These are phyloP conservation scores for Phytophthora constricta DNA, from an alignment of 352 stramenopile species.

Conservation along the genomic window DNA sequence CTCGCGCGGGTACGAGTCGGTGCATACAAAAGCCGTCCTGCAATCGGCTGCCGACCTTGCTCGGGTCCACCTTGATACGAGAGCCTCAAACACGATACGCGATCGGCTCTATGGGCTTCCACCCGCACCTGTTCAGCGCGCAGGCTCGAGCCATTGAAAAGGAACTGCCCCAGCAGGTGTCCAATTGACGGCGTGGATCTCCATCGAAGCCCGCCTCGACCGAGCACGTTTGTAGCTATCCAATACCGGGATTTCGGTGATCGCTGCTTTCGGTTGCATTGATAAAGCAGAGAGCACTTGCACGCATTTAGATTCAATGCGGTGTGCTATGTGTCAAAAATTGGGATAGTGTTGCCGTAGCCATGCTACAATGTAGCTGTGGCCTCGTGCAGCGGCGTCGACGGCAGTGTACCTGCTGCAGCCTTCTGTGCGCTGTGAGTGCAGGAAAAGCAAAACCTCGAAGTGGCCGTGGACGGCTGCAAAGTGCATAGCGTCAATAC, in stretches of 20 bases:
- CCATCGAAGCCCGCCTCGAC: constrained; percentile 91
- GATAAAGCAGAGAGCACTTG: too few species aligned
- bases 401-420: constrained; percentile 25
- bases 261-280: too few species aligned
- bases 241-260: constrained; percentile 67
- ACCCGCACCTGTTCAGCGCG: constrained; percentile 62
- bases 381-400: constrained; percentile 23
- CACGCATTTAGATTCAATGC: too few species aligned
- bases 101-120: constrained; percentile 80
- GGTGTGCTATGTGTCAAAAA: background rate
- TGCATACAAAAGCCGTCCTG: constrained; percentile 43
- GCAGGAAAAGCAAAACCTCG: constrained; percentile 43
- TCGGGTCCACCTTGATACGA: constrained; percentile 46
- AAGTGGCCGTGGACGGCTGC: constrained; percentile 40
- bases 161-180: constrained; percentile 93
- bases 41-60: constrained; percentile 44
- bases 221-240: constrained; percentile 42
- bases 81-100: constrained; percentile 68
- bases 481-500: constrained; percentile 39
- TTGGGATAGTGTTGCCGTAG: constrained; percentile 22
- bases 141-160: constrained; percentile 74
- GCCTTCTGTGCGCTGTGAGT: constrained; percentile 35
- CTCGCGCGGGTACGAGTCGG: constrained; percentile 46
- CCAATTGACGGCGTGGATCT: constrained; percentile 91
- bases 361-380: constrained; percentile 21